phyloP scores from a whole-genome alignment of 108 stramenopile genomes.

The Skeletonema menzelii region DNA sequence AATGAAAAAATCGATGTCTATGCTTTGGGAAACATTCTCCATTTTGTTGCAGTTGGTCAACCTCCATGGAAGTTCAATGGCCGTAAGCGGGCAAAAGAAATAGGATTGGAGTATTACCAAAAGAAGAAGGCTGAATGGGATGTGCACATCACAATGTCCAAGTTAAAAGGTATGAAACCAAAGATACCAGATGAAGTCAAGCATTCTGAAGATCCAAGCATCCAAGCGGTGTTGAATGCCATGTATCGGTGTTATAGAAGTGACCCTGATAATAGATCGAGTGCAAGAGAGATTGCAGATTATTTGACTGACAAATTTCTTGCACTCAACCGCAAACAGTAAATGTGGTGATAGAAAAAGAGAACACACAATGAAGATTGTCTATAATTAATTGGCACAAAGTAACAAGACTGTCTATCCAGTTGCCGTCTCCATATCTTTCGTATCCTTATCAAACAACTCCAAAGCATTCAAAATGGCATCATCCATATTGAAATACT shows the following conservation, averaged over 20 bases:
- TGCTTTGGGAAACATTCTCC: constrained; percentile 56
- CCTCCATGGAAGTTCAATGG: constrained; percentile 48
- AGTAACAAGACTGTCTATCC: not conserved
- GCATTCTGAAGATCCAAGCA: constrained; percentile 45
- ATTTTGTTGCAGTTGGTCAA: constrained; percentile 41
- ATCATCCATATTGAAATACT: constrained; percentile 92
- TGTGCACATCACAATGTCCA: constrained; percentile 54
- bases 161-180: constrained; percentile 63
- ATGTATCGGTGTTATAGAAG: constrained; percentile 70
- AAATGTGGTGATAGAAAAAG: not conserved
- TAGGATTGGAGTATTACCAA: constrained; percentile 22
- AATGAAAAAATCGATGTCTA: constrained; percentile 72
- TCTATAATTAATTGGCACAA: not conserved
- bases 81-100: constrained; percentile 29
- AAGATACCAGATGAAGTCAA: constrained; percentile 61
- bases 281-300: constrained; percentile 59
- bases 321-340: not conserved
- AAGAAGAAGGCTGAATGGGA: constrained; percentile 10
- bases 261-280: constrained; percentile 61
- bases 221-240: constrained; percentile 60
- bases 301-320: constrained; percentile 15
- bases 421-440: constrained; percentile 5
- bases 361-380: not conserved
- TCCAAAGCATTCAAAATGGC: constrained; percentile 84
- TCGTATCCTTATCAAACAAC: constrained; percentile 62